Evolutionary conservation across 345 rosid species (phyloP), one percentile per base, ranked within the genome.

Genomic region (Pistacia integerrima): DNA sequence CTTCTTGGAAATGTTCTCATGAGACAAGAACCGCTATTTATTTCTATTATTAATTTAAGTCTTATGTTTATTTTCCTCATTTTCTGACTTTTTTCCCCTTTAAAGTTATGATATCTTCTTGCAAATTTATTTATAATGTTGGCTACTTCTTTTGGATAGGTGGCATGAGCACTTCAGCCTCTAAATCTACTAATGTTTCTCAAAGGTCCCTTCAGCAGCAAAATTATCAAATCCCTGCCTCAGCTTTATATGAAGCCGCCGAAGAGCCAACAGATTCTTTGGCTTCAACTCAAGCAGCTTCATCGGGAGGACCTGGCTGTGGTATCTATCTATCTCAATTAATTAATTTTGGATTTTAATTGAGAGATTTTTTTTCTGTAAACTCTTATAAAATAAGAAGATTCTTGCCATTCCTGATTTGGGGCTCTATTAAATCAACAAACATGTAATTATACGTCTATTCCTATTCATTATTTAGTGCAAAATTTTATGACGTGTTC

Each of bases 171-270:
- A 44, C 80, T 65, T 80, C 87, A 20, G 78, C 78, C 75, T 84
- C 93, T 62, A 86, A 88, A 65, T 74, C 86, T 16, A 55, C 83
- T 17, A 74, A 70, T 78, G 51, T 72, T 80, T 79, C 88, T 44
- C 89, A 87, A 77, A 83, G 90, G 71, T 82, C 87, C 36, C 79
- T 75, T 75, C 89, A 75, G 78, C 93, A 81, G 81, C 91, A 86
- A 74, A 87, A 90, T 78, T 96, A 88, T 77, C 97, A 89, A 84
- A 96, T 76, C 46, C 97, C 99, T 70, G 94, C 98, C 54, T 90
- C 99, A 69, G 97, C 99, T 79, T 85, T 96, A 69, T 91, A 92
- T 72, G 97, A 91, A 80, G 73, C 77, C 11, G 72, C 84, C 64
- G 94, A 86, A 77, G 96, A 88, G 76, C 77, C 81, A 59, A 61